Conservation (phyloP, 1,139 yeast genomes). For the Meyerozyma athensensis region DNA sequence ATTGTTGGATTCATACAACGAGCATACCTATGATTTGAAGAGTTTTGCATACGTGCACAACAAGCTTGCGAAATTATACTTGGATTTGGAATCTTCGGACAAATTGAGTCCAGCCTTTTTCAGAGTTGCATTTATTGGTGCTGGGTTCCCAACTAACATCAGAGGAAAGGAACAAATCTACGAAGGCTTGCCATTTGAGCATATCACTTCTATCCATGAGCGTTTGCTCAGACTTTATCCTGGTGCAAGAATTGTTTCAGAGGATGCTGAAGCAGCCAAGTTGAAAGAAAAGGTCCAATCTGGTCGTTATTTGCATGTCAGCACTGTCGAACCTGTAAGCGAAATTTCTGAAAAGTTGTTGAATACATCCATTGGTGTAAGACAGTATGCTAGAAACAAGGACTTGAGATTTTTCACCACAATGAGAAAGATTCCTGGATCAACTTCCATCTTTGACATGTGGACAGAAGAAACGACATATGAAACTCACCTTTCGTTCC, state of each 20-base stretch:
- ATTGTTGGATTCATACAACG: constrained; percentile 69
- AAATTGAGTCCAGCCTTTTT: constrained; percentile 75
- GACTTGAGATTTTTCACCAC: constrained; percentile 67
- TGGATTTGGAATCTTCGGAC: constrained; percentile 65
- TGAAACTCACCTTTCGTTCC: constrained; percentile 74
- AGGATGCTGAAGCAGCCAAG: constrained; percentile 57
- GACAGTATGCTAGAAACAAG: constrained; percentile 67
- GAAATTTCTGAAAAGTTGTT: constrained; percentile 47
- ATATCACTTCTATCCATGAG: constrained; percentile 77
- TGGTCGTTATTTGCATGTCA: constrained; percentile 72
- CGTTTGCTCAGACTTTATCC: constrained; percentile 72
- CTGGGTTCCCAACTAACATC: constrained; percentile 75
- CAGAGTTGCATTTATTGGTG: constrained; percentile 76
- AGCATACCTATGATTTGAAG: constrained; percentile 67
- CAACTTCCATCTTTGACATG: constrained; percentile 65
- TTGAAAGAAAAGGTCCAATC: constrained; percentile 49
- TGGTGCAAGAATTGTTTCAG: constrained; percentile 71
- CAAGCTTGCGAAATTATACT: constrained; percentile 63
- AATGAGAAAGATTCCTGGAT: constrained; percentile 70
- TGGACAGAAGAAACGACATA: constrained; percentile 89
- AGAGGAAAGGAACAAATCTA: constrained; percentile 75
- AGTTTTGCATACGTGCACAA: constrained; percentile 73
- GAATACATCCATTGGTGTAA: constrained; percentile 53
- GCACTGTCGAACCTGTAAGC: constrained; percentile 65
- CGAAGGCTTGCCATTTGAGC: constrained; percentile 87